These are phyloP conservation scores for Coleophoma crateriformis DNA, from an alignment of 2,329 filamentous ascomycete species.

Conservation along the genomic window DNA sequence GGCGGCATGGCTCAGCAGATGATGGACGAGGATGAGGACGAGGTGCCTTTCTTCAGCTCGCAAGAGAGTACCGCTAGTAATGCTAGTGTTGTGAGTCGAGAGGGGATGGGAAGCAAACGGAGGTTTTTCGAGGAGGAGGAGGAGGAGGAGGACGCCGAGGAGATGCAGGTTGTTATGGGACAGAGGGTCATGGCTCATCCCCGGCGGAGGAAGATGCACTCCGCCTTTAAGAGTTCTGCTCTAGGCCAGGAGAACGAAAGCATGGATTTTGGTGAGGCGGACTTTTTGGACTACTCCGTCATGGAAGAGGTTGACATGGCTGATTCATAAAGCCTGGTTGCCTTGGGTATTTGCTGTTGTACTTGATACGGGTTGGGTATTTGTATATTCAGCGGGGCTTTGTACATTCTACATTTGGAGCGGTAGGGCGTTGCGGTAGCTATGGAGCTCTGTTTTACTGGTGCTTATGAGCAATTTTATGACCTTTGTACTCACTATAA, in stretches of 20 bases:
- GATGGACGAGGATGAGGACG: slow-evolving; percentile 26
- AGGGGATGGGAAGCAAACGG: slow-evolving; percentile 13
- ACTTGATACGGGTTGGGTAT: too few relatives aligned
- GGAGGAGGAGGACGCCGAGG: slow-evolving; percentile 6
- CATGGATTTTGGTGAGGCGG: slow-evolving; percentile 61
- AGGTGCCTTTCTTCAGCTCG: slow-evolving; percentile 16
- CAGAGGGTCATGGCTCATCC: slow-evolving; percentile 18
- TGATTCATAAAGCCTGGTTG: slow-evolving; percentile 12
- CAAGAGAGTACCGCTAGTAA: slow-evolving; percentile 10
- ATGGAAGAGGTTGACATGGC: slow-evolving; percentile 24
- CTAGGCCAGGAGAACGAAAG: slow-evolving; percentile 39
- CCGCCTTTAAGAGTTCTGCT: slow-evolving; percentile 21
- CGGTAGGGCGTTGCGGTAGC: too few relatives aligned
- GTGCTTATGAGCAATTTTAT: too few relatives aligned
- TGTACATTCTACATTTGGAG: too few relatives aligned
- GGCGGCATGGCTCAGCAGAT: slow-evolving; percentile 58
- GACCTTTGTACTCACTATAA: too few relatives aligned
- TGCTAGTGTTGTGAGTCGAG: slow-evolving; percentile 6
- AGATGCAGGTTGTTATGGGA: slow-evolving; percentile 12
- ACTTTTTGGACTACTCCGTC: slow-evolving; percentile 48
- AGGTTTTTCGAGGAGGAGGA: slow-evolving; percentile 20
- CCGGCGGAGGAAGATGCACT: slow-evolving; percentile 6
- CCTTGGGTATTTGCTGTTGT: too few relatives aligned
- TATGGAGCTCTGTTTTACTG: too few relatives aligned
- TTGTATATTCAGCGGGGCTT: too few relatives aligned